phyloP scores from a whole-genome alignment of 2,329 filamentous ascomycete genomes.

The Neonectria coccinea region DNA sequence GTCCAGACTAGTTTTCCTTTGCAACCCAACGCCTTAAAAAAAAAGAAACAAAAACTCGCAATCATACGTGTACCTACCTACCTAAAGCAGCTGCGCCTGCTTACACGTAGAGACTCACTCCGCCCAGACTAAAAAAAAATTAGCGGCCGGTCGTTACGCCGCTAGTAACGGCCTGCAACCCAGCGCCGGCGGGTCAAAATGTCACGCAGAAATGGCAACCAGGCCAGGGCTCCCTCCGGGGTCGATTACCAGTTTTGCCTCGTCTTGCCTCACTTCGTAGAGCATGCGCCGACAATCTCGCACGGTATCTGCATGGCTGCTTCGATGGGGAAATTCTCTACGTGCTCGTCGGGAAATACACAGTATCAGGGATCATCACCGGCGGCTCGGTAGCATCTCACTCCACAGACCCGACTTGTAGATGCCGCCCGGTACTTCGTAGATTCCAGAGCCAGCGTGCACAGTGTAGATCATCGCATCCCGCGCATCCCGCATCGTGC shows the following conservation, averaged over 20 bases:
- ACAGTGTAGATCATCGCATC: not conserved
- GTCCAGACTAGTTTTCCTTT: not conserved
- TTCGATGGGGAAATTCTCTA: constrained; percentile 16
- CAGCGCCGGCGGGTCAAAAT: constrained; percentile 12
- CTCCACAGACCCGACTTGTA: not conserved
- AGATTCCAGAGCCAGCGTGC: not conserved
- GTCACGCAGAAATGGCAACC: constrained; percentile 16
- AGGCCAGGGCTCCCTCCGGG: not conserved
- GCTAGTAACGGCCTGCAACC: constrained; percentile 22
- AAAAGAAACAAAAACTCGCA: constrained; percentile 1
- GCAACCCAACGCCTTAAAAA: not conserved
- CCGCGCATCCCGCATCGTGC: not conserved
- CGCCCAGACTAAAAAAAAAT: constrained; percentile 18
- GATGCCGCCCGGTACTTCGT: not conserved
- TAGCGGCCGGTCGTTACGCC: constrained; percentile 10
- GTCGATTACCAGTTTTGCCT: not conserved
- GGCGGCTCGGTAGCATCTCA: not conserved
- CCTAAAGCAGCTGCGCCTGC: not conserved
- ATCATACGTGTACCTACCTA: constrained; percentile 13
- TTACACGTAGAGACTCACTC: not conserved
- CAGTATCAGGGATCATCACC: constrained; percentile 1
- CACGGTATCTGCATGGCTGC: constrained; percentile 16
- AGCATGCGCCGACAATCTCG: constrained; percentile 14
- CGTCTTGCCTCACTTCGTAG: not conserved
- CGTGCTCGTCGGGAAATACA: constrained; percentile 1